These are phyloP conservation scores for Canna indica DNA, from an alignment of 176 grass and related monocot genomes.

Conservation along the genomic window DNA sequence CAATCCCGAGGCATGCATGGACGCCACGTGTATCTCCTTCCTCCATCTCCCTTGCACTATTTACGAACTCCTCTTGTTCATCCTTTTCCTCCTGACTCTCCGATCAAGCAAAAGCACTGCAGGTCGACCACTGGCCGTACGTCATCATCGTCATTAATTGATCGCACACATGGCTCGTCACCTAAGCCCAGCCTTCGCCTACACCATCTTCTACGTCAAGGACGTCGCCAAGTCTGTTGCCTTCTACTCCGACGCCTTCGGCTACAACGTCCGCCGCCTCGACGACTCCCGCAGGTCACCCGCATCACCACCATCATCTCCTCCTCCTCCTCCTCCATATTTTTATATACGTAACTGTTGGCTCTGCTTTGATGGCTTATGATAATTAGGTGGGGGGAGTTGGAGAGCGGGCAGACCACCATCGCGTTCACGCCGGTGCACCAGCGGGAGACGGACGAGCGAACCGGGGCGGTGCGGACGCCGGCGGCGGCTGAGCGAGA, in stretches of 20 bases:
- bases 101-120: background rate
- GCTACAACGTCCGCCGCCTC: slow-evolving; percentile 62
- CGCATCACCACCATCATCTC: no score
- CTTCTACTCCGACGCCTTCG: slow-evolving; percentile 65
- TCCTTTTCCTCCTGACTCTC: background rate
- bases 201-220: slow-evolving; percentile 49
- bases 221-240: slow-evolving; percentile 46
- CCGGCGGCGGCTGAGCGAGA: slow-evolving; percentile 17
- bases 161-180: slow-evolving; percentile 30
- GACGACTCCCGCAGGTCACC: slow-evolving; percentile 42
- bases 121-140: background rate
- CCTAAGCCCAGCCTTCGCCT: slow-evolving; percentile 30
- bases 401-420: slow-evolving; percentile 68
- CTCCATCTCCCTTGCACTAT: no score
- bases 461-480: slow-evolving; percentile 44
- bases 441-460: slow-evolving; percentile 60
- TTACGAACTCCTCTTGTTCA: background rate
- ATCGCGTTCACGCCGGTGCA: slow-evolving; percentile 74
- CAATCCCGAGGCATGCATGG: slow-evolving; percentile 26
- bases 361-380: no score
- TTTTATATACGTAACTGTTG: no score
- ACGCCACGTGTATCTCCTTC: slow-evolving; percentile 23
- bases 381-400: slow-evolving; percentile 52
- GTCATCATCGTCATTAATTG: no score
- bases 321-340: background rate